phyloP scores from a whole-genome alignment of 768 basidiomycete genomes.

The Dictyophora rubrovolvata region DNA sequence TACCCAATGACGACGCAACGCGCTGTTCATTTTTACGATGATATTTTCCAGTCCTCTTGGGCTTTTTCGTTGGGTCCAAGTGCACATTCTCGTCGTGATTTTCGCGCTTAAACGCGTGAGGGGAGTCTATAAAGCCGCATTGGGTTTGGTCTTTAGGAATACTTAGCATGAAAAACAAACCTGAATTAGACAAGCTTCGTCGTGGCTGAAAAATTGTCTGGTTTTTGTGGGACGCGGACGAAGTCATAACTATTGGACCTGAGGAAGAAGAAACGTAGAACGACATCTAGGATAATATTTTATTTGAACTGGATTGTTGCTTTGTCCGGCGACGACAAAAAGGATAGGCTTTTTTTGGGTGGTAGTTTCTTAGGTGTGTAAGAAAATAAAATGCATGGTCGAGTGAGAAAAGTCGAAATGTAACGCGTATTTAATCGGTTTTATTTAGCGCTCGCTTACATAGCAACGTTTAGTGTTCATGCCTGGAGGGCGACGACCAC shows the following conservation, averaged over 20 bases:
- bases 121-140: background rate
- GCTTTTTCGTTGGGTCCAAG: background rate
- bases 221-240: background rate
- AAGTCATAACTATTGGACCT: background rate
- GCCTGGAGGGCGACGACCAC: background rate
- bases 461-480: background rate
- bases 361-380: too few relatives aligned
- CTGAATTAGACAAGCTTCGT: background rate
- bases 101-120: background rate
- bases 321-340: background rate
- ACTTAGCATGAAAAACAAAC: background rate
- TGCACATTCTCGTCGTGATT: background rate
- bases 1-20: background rate
- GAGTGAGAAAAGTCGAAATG: too few relatives aligned
- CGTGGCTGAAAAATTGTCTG: background rate
- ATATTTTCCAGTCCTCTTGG: slow-evolving; percentile 1
- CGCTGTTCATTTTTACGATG: slow-evolving; percentile 4
- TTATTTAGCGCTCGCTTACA: background rate
- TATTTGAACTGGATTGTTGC: too few relatives aligned
- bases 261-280: background rate
- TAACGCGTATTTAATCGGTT: background rate
- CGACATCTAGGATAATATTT: background rate
- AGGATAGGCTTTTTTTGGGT: background rate
- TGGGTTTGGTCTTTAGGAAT: background rate
- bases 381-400: too few relatives aligned